Base-by-base conservation (phyloP, 148 eudicot genomes). In the Spergularia bocconei region DNA sequence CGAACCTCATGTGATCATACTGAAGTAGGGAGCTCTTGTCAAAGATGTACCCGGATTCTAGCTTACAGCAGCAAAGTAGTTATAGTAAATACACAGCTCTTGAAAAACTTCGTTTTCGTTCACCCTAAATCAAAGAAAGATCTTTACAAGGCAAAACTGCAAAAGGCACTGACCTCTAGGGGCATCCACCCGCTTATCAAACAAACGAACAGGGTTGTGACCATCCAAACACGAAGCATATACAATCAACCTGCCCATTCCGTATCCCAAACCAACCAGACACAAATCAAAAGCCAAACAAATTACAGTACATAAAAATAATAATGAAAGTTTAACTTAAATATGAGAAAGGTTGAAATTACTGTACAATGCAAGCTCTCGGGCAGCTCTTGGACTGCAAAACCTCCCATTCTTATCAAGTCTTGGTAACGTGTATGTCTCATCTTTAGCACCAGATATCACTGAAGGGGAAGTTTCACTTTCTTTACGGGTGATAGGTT, bases 361-460 rank as follows among this genome's bases (percentile, higher is more conserved):
- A 75, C 74, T 68, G 72, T 90, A 92, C 96, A 93, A 57, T 62
- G 98, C 98, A 71, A 93, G 98, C 82, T 93, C 96, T 74, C 98
- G 79, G 65, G 96, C 96, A 23, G 98, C 98, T 84, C 98, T 86
- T 44, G 98, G 96, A 78, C 89, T 90, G 83, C 93, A 90, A 81
- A 93, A 91, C 80, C 89, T 89, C 69, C 98, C 98, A 69, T 82
- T 90, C 82, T 85, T 89, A 78, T 93, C 98, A 68, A 90, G 79
- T 71, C 78, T 89, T 48, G 96, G 96, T 68, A 83, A 51, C 19
- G 69, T 51, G 25, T 67, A 66, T 5, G 73, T n/a, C 52, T 75
- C 78, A 57, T 57, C 76, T 64, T 75, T 64, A 70, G 50, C 57
- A 53, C 70, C 65, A 4, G 50, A 58, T 71, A 71, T n/a, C 55